Conservation (phyloP, 495 filamentous ascomycete species). For the Aspergillus ostianus region DNA sequence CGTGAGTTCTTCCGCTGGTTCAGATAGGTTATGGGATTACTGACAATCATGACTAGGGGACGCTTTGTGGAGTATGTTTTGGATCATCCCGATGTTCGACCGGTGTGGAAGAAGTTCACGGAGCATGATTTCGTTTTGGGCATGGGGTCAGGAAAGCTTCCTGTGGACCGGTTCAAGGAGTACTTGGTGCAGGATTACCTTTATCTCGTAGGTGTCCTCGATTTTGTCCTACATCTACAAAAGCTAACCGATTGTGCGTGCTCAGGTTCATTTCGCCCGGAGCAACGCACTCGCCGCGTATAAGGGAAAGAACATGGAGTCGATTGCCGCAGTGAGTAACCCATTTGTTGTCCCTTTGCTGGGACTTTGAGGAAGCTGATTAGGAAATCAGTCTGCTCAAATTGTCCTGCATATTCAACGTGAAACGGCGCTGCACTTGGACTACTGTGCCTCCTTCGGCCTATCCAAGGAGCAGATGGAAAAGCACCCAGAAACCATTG, state of each 20-base stretch:
- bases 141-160: slow-evolving; percentile 73
- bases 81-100: slow-evolving; percentile 67
- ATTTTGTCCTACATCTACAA: background rate
- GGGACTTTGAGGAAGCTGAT: background rate
- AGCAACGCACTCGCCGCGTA: slow-evolving; percentile 81
- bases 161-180: slow-evolving; percentile 70
- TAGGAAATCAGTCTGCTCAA: slow-evolving; percentile 53
- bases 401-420: slow-evolving; percentile 72
- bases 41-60: slow-evolving; percentile 49
- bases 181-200: slow-evolving; percentile 90
- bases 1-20: slow-evolving; percentile 52
- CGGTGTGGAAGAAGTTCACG: slow-evolving; percentile 69
- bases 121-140: slow-evolving; percentile 76
- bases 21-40: background rate
- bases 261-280: slow-evolving; percentile 77
- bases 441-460: slow-evolving; percentile 78
- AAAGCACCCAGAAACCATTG: slow-evolving; percentile 66
- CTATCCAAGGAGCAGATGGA: slow-evolving; percentile 76
- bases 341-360: background rate
- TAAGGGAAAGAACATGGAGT: slow-evolving; percentile 71
- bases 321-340: slow-evolving; percentile 60
- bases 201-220: slow-evolving; percentile 61
- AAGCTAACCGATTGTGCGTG: slow-evolving; percentile 3
- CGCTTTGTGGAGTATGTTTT: slow-evolving; percentile 83
- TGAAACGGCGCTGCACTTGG: slow-evolving; percentile 77